Evolutionary conservation across 768 basidiomycete genomes (phyloP).

Genomic region (Podaxis sp.): DNA sequence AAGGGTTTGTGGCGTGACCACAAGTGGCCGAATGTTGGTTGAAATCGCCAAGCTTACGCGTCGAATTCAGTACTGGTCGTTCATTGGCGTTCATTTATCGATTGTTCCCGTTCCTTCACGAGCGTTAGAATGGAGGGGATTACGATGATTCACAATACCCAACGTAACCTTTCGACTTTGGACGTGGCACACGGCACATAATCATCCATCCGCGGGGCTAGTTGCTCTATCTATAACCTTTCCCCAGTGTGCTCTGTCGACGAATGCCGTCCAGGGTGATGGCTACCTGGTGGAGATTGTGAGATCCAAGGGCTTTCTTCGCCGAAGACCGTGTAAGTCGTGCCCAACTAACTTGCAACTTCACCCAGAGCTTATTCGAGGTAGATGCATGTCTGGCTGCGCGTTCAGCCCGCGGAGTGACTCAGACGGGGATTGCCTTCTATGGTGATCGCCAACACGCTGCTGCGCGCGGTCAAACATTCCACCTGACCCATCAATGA

Average conservation of each 20-base stretch:
- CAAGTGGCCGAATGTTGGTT: not conserved
- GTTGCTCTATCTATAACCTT: not conserved
- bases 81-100: not conserved
- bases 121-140: not conserved
- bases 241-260: not conserved
- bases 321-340: not conserved
- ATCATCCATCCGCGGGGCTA: not conserved
- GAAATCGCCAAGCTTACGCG: not conserved
- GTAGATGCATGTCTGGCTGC: not conserved
- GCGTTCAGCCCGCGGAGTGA: not conserved
- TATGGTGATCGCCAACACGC: not conserved
- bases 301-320: not conserved
- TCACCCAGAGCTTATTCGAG: not conserved
- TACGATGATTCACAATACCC: not conserved
- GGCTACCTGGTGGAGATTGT: not conserved
- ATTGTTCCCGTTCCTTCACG: not conserved
- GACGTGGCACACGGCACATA: not conserved
- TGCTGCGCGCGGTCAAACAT: not conserved
- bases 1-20: not conserved
- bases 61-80: not conserved
- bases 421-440: no score
- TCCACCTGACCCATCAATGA: not conserved
- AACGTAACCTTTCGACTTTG: not conserved
- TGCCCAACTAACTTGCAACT: not conserved
- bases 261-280: not conserved